Base-by-base conservation (phyloP, 106 monocot genomes). In the Dendrobium huoshanense region DNA sequence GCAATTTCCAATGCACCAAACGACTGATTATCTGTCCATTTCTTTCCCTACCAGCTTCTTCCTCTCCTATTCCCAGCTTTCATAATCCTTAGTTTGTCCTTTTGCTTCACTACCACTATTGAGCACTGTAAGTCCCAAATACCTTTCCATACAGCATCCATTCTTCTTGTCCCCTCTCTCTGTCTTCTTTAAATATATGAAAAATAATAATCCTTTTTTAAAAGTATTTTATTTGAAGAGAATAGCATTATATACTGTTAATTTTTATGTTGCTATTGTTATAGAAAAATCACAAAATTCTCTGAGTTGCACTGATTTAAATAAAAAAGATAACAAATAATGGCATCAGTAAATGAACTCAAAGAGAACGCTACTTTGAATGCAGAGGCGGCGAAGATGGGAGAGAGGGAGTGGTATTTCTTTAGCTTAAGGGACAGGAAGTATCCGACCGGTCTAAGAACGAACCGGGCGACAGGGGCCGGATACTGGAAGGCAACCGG, bases 401-500 rank as follows among this genome's bases (percentile, higher is more conserved):
- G 95, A 68, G 98, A 99, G 73, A 95, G 85, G 61, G 98, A 95
- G 79, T 95, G 98, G 95, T 99, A 95, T 83, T 99, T 99, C 91
- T 99, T 81, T 85, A 93, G 91, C 73, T 80, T 95, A 31, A 83
- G 91, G 25, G 98, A 99, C 80, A 73, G 95, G 59, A 99, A 99
- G 81, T 99, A 99, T 67, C 98, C 98, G 18, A 95, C 95, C 1
- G 98, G 98, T 13, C 77, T 95, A 61, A 79, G 98, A 67, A 95
- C 98, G 16, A 99, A 99, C 84, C 79, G 98, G 58, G 91, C 98
- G 16, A 99, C 98, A 0, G 88, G 84, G 1, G 88, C 95, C 41
- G 98, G 98, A 0, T 99, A 99, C 84, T 99, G 98, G 98, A 99
- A 99, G 85, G 98, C 98, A n/a, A 99, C 98, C 15, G 98, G 98